Evolutionary conservation across 768 basidiomycete genomes (phyloP).

Genomic region (Suillus americanus): DNA sequence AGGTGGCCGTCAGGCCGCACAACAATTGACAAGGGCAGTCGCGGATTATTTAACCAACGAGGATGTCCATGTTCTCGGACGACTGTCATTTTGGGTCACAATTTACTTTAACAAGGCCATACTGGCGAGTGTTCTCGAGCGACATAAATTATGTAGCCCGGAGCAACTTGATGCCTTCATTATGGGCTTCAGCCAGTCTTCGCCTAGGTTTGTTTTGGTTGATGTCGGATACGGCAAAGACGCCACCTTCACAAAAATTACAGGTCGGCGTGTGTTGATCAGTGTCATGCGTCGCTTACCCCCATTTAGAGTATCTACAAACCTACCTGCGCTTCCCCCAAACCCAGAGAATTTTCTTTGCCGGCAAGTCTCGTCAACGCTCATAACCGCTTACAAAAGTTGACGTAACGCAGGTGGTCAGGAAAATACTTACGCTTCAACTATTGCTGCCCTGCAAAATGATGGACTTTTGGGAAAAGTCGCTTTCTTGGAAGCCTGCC

Average conservation of each 20-base stretch:
- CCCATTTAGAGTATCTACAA: conserved; percentile 63
- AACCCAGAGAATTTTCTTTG: conserved; percentile 71
- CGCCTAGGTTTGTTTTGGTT: conserved; percentile 66
- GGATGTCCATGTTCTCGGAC: conserved; percentile 57
- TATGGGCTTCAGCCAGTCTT: conserved; percentile 70
- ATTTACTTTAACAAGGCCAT: conserved; percentile 67
- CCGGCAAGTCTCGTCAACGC: conserved; percentile 42
- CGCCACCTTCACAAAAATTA: conserved; percentile 64
- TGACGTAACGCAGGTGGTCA: conserved; percentile 48
- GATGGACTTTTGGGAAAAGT: conserved; percentile 69
- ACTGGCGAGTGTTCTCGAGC: conserved; percentile 49
- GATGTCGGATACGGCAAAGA: conserved; percentile 70
- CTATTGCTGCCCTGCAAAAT: conserved; percentile 54
- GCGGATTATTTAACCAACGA: conserved; percentile 67
- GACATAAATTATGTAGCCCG: conserved; percentile 54
- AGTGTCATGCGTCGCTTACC: not conserved
- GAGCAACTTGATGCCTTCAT: conserved; percentile 74
- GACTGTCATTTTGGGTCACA: conserved; percentile 75
- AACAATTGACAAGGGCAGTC: conserved; percentile 65
- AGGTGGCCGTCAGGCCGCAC: conserved; percentile 62
- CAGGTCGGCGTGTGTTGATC: conserved; percentile 44
- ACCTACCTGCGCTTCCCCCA: conserved; percentile 73
- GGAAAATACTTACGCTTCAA: conserved; percentile 54
- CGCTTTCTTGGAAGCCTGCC: conserved; percentile 54
- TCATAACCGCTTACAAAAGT: not conserved